These are phyloP conservation scores for Pleurotus cornucopiae DNA, from an alignment of 768 basidiomycete genomes.

Conservation along the genomic window DNA sequence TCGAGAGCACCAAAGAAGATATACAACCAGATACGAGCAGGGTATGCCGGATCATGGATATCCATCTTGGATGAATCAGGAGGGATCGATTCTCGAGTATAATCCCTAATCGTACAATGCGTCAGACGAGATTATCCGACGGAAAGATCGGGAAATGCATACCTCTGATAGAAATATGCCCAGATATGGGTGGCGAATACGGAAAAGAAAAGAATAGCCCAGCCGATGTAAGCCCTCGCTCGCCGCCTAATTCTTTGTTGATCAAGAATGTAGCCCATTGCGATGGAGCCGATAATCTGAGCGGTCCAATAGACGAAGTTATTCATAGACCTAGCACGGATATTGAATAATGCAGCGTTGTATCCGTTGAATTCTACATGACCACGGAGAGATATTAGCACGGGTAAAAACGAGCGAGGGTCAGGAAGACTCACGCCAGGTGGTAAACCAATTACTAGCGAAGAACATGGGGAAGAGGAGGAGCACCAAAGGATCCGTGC, in stretches of 20 bases:
- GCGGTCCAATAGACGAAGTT: slow-evolving; percentile 77
- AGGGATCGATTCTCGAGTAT: slow-evolving; percentile 48
- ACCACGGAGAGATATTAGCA: background rate
- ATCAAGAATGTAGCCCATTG: slow-evolving; percentile 70
- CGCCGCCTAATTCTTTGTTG: slow-evolving; percentile 52
- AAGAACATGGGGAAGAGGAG: slow-evolving; percentile 85
- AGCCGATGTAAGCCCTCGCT: slow-evolving; percentile 66
- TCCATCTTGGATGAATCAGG: slow-evolving; percentile 47
- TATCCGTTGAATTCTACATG: slow-evolving; percentile 70
- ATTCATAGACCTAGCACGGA: slow-evolving; percentile 73
- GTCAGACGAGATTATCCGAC: slow-evolving; percentile 11
- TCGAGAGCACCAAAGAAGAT: slow-evolving; percentile 75
- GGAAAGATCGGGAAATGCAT: slow-evolving; percentile 14
- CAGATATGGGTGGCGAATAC: slow-evolving; percentile 71
- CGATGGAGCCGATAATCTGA: slow-evolving; percentile 72
- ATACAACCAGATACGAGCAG: slow-evolving; percentile 56
- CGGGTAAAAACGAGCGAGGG: background rate
- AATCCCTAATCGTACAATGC: slow-evolving; percentile 31
- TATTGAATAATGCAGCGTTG: slow-evolving; percentile 78
- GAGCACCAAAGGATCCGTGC: slow-evolving; percentile 67
- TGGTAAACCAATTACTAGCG: slow-evolving; percentile 82
- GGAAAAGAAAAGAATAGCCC: slow-evolving; percentile 56
- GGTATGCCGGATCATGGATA: slow-evolving; percentile 51
- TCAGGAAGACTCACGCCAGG: slow-evolving; percentile 62
- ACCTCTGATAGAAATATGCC: slow-evolving; percentile 78